Conservation (phyloP, 192 early-diverging fungal species). For the Oehlia diaphana region DNA sequence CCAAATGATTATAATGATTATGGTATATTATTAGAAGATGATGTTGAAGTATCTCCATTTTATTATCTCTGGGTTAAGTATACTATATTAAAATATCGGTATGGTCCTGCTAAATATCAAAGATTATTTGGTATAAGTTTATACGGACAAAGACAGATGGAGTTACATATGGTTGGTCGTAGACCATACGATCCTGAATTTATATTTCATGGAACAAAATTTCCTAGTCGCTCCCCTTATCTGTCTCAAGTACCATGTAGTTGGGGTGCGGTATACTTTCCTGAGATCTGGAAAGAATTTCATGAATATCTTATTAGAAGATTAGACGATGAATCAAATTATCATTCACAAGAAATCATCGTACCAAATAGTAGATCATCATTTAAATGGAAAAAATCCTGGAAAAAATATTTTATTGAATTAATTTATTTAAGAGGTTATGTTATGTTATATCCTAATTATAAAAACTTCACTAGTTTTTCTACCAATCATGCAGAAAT, state of each 20-base stretch:
- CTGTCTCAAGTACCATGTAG: constrained; percentile 58
- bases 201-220: constrained; percentile 44
- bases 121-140: constrained; percentile 58
- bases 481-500: constrained; percentile 64
- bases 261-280: constrained; percentile 66
- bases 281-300: constrained; percentile 62
- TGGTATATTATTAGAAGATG: constrained; percentile 60
- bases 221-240: constrained; percentile 50
- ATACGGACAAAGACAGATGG: constrained; percentile 57
- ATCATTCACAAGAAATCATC: constrained; percentile 47
- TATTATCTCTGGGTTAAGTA: constrained; percentile 62
- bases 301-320: constrained; percentile 54
- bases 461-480: constrained; percentile 55
- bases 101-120: constrained; percentile 38
- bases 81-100: constrained; percentile 55
- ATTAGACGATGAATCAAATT: constrained; percentile 45
- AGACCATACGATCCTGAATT: constrained; percentile 50
- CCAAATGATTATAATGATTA: constrained; percentile 56
- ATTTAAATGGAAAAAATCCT: constrained; percentile 60
- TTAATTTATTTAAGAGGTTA: constrained; percentile 62
- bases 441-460: constrained; percentile 66
- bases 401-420: constrained; percentile 64
- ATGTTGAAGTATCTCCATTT: constrained; percentile 60
- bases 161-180: constrained; percentile 50
- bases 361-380: constrained; percentile 55